Conservation (phyloP, 2,329 filamentous ascomycete genomes). For the Curvularia spicifera region DNA sequence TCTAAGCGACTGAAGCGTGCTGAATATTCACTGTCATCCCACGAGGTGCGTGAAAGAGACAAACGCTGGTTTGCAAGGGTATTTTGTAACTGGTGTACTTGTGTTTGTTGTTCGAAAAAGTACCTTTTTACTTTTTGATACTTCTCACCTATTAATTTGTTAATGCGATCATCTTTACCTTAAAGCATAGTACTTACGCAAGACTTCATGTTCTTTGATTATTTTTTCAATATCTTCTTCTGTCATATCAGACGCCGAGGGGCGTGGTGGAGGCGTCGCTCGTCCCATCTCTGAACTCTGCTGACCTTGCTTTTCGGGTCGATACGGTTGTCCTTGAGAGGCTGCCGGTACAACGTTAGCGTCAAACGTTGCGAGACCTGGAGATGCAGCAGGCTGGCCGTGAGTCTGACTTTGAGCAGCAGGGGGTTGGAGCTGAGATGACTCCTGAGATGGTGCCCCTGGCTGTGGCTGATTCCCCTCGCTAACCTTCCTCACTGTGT, state of each 20-base stretch:
- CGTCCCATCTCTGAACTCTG: constrained; percentile 45
- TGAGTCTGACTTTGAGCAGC: constrained; percentile 47
- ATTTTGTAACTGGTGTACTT: constrained; percentile 94
- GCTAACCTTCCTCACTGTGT: constrained; percentile 45
- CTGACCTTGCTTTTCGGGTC: constrained; percentile 46
- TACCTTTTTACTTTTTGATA: constrained; percentile 98
- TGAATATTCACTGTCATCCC: constrained; percentile 93
- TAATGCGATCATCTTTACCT: neutral
- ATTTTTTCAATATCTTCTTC: constrained; percentile 57
- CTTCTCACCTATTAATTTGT: constrained; percentile 72
- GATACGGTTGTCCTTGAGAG: constrained; percentile 54
- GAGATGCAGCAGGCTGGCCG: constrained; percentile 45
- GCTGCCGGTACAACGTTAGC: constrained; percentile 54
- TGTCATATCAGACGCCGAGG: constrained; percentile 51
- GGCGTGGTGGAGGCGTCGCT: constrained; percentile 55
- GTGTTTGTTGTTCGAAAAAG: constrained; percentile 89
- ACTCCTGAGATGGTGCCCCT: constrained; percentile 43
- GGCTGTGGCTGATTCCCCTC: constrained; percentile 40
- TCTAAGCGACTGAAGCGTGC: constrained; percentile 90
- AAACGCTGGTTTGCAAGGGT: constrained; percentile 96
- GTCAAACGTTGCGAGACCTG: constrained; percentile 52
- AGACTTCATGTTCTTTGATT: constrained; percentile 58
- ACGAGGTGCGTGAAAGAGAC: constrained; percentile 88
- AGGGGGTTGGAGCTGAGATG: constrained; percentile 45
- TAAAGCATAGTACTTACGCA: constrained; percentile 49